Evolutionary conservation across 2,329 filamentous ascomycete genomes (phyloP), one percentile per base, ranked within the genome.

Genomic region (Cladosporium austrohemisphaericum): DNA sequence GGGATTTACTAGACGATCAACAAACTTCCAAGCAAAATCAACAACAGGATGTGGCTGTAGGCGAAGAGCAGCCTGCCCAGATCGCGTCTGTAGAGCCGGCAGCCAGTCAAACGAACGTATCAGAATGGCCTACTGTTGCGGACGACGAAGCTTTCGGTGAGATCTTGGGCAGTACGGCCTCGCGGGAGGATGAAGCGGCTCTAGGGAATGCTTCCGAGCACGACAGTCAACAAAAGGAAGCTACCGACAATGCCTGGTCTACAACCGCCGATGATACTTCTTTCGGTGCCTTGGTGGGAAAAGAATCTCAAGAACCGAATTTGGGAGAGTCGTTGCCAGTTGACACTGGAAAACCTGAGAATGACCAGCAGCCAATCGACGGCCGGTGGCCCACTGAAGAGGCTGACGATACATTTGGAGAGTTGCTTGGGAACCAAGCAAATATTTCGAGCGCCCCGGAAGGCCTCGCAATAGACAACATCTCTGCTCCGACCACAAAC

Each of bases 1-100:
- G 60, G 14, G 59, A 63, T 22, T 48, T 64, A 6, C 50, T 64
- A n/a, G 61, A 55, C 10, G 46, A 53, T 22, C 9, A 47, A 13
- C 32, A 35, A 14, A 26, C 18, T 23, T 28, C 23, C 13, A 25
- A 37, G 11, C 19, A 38, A 11, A 43, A 57, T 18, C 31, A 28
- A 13, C n/a, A 8, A 14, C 29, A 38, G 25, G 46, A 14, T 32
- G 16, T 23, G 26, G 14, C 31, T 10, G 3, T 32, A 11, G 26
- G 26, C 7, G 41, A 20, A 32, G 16, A 14, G 5, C 38, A 19
- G 28, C 11, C 13, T 7, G 8, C 25, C 1, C 22, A 36, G 28
- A 10, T 20, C 18, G 10, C 20, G 3, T 25, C 22, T 4, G 20
- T 36, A 5, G 4, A 26, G 5, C 10, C 19, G 8, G 23, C 14